These are phyloP conservation scores for Pseudogymnoascus destructans DNA, from an alignment of 2,329 filamentous ascomycete genomes.

Conservation along the genomic window DNA sequence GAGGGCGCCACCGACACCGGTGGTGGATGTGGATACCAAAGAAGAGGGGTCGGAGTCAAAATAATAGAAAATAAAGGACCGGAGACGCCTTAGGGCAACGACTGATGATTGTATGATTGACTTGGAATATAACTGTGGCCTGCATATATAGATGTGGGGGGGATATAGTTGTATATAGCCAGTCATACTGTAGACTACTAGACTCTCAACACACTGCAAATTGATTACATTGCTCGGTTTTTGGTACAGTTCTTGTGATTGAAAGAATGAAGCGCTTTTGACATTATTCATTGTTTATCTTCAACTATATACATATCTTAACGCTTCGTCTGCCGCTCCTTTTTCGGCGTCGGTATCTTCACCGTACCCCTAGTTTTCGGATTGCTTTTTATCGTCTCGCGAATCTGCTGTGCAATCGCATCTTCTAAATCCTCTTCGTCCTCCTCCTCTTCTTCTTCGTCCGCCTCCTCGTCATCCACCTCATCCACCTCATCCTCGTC, in stretches of 20 bases:
- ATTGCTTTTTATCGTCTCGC: slow-evolving; percentile 21
- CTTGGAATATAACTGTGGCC: neutral
- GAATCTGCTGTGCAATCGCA: slow-evolving; percentile 23
- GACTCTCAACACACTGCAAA: slow-evolving; percentile 3
- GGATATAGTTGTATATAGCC: slow-evolving; percentile 4
- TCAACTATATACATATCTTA: slow-evolving; percentile 6
- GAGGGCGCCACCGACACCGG: neutral
- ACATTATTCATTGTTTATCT: slow-evolving; percentile 8
- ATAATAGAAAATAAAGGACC: neutral
- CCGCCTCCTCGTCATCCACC: slow-evolving; percentile 31
- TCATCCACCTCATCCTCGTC: slow-evolving; percentile 31
- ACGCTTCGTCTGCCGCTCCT: slow-evolving; percentile 24
- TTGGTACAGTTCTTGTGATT: neutral
- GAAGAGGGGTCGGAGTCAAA: neutral
- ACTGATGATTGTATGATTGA: slow-evolving; percentile 1
- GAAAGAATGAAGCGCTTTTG: neutral
- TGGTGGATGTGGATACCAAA: neutral
- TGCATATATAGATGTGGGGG: slow-evolving; percentile 2
- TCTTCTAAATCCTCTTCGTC: slow-evolving; percentile 18
- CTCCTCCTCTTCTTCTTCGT: slow-evolving; percentile 19
- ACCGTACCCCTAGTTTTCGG: slow-evolving; percentile 15
- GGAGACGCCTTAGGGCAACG: neutral
- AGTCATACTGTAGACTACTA: slow-evolving; percentile 6
- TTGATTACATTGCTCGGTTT: neutral
- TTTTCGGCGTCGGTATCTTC: slow-evolving; percentile 18